phyloP scores from a whole-genome alignment of 352 stramenopile genomes.

The Phytopythium mirpurense region DNA sequence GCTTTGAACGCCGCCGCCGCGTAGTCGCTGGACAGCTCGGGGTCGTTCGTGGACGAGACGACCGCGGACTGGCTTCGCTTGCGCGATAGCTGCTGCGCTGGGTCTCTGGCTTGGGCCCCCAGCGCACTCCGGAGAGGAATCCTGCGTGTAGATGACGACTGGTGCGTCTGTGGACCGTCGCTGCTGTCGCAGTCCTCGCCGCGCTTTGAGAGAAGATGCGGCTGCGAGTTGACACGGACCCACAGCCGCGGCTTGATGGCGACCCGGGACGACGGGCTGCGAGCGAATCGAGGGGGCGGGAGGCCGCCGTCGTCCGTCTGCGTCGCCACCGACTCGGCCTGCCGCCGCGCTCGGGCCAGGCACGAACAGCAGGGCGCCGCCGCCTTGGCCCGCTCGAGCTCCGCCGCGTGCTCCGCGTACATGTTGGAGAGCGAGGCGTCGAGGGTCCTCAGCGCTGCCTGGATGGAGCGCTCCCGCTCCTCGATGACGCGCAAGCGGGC shows the following conservation, averaged over 20 bases:
- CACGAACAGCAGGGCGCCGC: background rate
- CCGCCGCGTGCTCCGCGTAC: background rate
- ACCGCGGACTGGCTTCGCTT: background rate
- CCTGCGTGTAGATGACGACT: background rate
- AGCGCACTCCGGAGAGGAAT: background rate
- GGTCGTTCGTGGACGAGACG: slow-evolving; percentile 1
- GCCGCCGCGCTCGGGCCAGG: background rate
- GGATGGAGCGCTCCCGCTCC: slow-evolving; percentile 16
- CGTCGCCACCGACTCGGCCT: background rate
- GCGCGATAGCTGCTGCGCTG: background rate
- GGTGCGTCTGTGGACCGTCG: no score
- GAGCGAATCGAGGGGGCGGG: background rate
- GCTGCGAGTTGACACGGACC: slow-evolving; percentile 3
- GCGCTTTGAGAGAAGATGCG: no score
- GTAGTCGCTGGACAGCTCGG: background rate
- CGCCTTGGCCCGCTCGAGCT: no score
- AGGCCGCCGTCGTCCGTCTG: background rate
- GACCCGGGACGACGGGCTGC: background rate
- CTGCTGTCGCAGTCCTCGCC: no score
- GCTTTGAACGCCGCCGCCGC: background rate
- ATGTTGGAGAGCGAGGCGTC: slow-evolving; percentile 13
- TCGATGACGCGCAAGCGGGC: no score
- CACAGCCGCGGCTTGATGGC: background rate
- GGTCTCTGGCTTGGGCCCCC: background rate
- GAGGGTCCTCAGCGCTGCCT: slow-evolving; percentile 14